Percentiles rank a stretch among this genome's conserved stretches.
phyloP scores from a whole-genome alignment of 1,284 basidiomycete species.

The Puccinia triticina region DNA sequence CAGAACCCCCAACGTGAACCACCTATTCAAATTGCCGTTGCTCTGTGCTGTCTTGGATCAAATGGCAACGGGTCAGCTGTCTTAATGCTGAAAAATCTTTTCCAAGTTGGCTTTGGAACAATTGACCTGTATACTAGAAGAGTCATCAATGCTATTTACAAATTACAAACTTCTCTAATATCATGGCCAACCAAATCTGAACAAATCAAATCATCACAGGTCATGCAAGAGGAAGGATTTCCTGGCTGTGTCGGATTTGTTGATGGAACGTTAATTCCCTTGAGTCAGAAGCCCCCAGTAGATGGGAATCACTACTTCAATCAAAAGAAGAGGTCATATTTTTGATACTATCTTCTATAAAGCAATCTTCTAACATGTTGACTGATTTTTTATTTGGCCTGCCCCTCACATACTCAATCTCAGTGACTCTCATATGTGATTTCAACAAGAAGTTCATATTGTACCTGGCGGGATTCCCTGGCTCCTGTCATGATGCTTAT shows the following conservation, averaged over 20 bases:
- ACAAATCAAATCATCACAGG: background rate
- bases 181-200: no score
- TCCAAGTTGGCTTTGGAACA: no score
- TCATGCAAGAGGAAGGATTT: background rate
- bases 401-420: background rate
- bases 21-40: no score
- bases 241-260: no score
- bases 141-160: no score
- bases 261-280: background rate
- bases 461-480: background rate
- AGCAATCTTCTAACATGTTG: background rate
- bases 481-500: constrained; percentile 9
- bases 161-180: no score
- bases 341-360: background rate
- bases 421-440: background rate
- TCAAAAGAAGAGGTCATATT: background rate
- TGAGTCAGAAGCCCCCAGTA: background rate
- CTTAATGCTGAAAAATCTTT: no score
- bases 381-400: background rate
- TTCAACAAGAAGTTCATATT: constrained; percentile 3
- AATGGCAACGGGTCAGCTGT: no score
- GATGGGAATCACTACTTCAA: background rate
- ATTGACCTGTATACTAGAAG: no score
- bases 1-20: no score
- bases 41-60: no score